Evolutionary conservation across 2,329 filamentous ascomycete genomes (phyloP).

Genomic region (Nigrograna mackinnonii): DNA sequence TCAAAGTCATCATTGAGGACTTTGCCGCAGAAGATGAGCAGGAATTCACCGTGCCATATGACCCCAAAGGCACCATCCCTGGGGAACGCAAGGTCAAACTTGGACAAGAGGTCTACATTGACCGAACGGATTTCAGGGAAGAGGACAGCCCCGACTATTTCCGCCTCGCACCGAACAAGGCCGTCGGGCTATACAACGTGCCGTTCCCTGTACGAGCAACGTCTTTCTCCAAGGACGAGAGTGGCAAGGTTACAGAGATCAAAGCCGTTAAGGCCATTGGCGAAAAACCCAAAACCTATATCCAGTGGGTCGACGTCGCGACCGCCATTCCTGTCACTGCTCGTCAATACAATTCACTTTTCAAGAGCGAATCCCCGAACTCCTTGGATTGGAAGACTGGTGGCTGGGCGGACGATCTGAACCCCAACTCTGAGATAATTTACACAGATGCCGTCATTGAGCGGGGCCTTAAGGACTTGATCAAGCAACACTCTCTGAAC

Average conservation of each 20-base stretch:
- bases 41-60: conserved; percentile 75
- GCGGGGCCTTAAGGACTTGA: conserved; percentile 77
- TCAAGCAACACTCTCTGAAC: conserved; percentile 57
- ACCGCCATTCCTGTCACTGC: conserved; percentile 65
- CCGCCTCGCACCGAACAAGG: conserved; percentile 74
- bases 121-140: conserved; percentile 77
- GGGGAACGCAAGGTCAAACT: conserved; percentile 63
- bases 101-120: conserved; percentile 82
- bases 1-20: conserved; percentile 82
- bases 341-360: conserved; percentile 79
- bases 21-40: conserved; percentile 68
- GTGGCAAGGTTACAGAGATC: conserved; percentile 68
- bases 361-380: conserved; percentile 83
- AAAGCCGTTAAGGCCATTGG: conserved; percentile 69
- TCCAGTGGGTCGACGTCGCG: conserved; percentile 84
- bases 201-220: conserved; percentile 71
- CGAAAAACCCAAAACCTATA: conserved; percentile 72
- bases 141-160: conserved; percentile 75
- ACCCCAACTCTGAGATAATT: conserved; percentile 81
- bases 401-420: conserved; percentile 83
- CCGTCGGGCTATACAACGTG: conserved; percentile 73
- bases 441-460: conserved; percentile 80
- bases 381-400: conserved; percentile 68
- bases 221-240: conserved; percentile 68
- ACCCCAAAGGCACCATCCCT: conserved; percentile 70